Evolutionary conservation across 257 asterid species (phyloP).

Genomic region (Penstemon newberryi): DNA sequence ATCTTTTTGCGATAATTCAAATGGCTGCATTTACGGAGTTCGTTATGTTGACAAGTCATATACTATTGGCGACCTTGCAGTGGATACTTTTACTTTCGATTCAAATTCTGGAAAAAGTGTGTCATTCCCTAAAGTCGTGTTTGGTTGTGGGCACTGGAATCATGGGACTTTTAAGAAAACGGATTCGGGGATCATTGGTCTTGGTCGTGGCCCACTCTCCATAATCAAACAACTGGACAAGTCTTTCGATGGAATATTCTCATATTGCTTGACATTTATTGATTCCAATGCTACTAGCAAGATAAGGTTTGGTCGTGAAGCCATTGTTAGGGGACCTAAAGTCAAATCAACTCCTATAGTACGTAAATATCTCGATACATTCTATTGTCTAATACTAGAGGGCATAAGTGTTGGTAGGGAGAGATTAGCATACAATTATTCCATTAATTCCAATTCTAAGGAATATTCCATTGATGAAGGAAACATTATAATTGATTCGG

Average conservation of each 20-base stretch:
- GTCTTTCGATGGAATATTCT: conserved; percentile 37
- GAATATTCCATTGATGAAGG: not conserved
- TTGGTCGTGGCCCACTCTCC: conserved; percentile 49
- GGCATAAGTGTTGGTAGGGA: conserved; percentile 38
- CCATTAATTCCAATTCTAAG: not conserved
- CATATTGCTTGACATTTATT: conserved; percentile 42
- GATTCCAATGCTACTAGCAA: conserved; percentile 34
- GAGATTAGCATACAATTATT: not conserved
- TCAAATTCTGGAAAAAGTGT: conserved; percentile 17
- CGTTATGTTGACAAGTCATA: conserved; percentile 39
- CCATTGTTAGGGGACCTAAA: conserved; percentile 31
- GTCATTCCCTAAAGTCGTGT: conserved; percentile 37
- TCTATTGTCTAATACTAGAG: conserved; percentile 44
- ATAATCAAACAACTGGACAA: conserved; percentile 39
- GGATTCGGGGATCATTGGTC: conserved; percentile 52
- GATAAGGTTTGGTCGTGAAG: conserved; percentile 46
- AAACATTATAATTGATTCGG: conserved; percentile 65
- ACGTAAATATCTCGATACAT: conserved; percentile 24
- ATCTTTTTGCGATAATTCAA: not conserved
- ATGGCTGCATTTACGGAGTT: conserved; percentile 31
- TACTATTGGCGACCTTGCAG: conserved; percentile 42
- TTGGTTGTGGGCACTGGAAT: conserved; percentile 54
- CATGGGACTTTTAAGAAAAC: conserved; percentile 32
- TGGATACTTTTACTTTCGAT: conserved; percentile 42
- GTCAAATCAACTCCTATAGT: conserved; percentile 44